Percentiles rank a stretch among this genome's conserved stretches.
phyloP scores from a whole-genome alignment of 2,329 filamentous ascomycete genomes.

The Graphilbum sp. region DNA sequence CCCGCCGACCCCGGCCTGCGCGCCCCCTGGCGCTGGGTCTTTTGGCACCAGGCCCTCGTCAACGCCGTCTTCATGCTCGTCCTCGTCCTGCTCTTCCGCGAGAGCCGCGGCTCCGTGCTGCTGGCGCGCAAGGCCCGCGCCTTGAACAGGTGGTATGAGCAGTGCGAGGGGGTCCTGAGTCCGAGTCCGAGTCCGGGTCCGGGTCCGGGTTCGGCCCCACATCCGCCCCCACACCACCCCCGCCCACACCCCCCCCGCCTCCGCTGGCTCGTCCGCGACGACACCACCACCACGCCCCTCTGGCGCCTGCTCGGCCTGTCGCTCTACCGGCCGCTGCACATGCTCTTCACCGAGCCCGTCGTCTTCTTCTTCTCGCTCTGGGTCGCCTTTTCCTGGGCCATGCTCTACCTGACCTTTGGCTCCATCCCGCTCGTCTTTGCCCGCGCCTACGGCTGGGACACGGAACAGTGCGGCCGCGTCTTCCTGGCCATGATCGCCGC shows the following conservation, averaged over 20 bases:
- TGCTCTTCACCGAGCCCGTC: slow-evolving; percentile 60
- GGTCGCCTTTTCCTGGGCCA: slow-evolving; percentile 79
- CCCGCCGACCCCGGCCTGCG: slow-evolving; percentile 10
- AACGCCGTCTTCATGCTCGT: slow-evolving; percentile 45
- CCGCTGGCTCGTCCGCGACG: slow-evolving; percentile 64
- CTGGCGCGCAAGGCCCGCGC: slow-evolving; percentile 56
- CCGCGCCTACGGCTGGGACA: slow-evolving; percentile 48
- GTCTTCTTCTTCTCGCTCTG: slow-evolving; percentile 81
- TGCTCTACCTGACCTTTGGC: slow-evolving; percentile 72
- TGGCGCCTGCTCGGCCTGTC: slow-evolving; percentile 56
- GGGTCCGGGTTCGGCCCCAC: too few species aligned
- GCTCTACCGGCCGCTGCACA: slow-evolving; percentile 59
- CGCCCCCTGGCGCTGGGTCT: slow-evolving; percentile 67
- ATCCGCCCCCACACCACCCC: too few species aligned
- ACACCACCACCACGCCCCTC: slow-evolving; percentile 58
- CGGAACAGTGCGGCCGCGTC: slow-evolving; percentile 51
- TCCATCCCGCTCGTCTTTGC: slow-evolving; percentile 66
- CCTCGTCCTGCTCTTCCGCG: slow-evolving; percentile 56
- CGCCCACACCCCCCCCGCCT: slow-evolving; percentile 33
- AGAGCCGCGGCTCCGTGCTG: slow-evolving; percentile 69
- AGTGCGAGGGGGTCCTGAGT: slow-evolving; percentile 50
- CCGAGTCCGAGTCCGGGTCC: too few species aligned
- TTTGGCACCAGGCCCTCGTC: slow-evolving; percentile 68
- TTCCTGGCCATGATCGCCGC: slow-evolving; percentile 60
- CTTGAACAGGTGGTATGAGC: slow-evolving; percentile 66